Evolutionary conservation across 2,329 filamentous ascomycete genomes (phyloP).

Genomic region (Ramularia endophylla): DNA sequence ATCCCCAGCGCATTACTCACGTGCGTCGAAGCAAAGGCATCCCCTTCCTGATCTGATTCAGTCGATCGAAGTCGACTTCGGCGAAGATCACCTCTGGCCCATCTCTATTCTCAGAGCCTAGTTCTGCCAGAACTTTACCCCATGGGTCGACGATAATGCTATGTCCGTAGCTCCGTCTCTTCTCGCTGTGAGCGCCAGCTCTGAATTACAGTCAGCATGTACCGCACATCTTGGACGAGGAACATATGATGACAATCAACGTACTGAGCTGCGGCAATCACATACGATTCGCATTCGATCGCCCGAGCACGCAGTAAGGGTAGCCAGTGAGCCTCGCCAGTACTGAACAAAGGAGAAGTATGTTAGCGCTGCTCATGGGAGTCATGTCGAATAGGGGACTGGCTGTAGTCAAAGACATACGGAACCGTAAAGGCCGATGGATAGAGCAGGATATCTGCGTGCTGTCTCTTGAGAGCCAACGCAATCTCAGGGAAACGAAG

Average conservation of each 20-base stretch:
- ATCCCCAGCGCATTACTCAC: constrained; percentile 21
- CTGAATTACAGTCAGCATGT: too few species aligned
- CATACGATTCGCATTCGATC: constrained; percentile 83
- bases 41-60: constrained; percentile 33
- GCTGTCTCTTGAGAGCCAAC: constrained; percentile 57
- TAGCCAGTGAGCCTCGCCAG: constrained; percentile 82
- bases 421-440: constrained; percentile 86
- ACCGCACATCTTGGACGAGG: too few species aligned
- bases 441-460: constrained; percentile 74
- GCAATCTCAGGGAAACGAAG: constrained; percentile 74
- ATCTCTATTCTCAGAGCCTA: constrained; percentile 45
- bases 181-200: constrained; percentile 65
- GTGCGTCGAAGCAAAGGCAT: constrained; percentile 32
- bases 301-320: constrained; percentile 70
- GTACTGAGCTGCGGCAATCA: constrained; percentile 74
- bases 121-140: constrained; percentile 66
- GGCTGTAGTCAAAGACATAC: too few species aligned
- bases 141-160: constrained; percentile 83
- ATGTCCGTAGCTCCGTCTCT: constrained; percentile 76
- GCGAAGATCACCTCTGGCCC: constrained; percentile 39
- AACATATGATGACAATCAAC: too few species aligned
- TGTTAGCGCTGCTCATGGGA: too few species aligned
- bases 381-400: too few species aligned
- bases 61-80: constrained; percentile 33
- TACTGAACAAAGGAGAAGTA: constrained; percentile 33